Evolutionary conservation across 306 rosid species (phyloP).

Genomic region (Dryas octopetala): DNA sequence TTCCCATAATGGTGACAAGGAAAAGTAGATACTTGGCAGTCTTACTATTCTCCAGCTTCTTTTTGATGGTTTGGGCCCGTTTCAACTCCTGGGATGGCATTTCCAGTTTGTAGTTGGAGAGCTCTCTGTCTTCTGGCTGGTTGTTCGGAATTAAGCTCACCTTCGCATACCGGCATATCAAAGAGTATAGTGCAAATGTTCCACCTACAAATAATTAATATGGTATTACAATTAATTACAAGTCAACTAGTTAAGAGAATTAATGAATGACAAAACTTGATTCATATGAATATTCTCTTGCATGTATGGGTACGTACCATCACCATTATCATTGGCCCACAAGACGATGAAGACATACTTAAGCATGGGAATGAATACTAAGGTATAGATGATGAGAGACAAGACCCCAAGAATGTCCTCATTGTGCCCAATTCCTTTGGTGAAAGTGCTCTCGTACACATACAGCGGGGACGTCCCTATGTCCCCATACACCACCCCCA

Average conservation of each 20-base stretch:
- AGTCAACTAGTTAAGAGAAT: no score
- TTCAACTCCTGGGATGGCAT: conserved; percentile 38
- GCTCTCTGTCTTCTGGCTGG: conserved; percentile 68
- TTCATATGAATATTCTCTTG: no score
- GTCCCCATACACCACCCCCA: conserved; percentile 85
- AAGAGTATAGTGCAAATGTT: conserved; percentile 69
- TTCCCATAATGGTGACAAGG: conserved; percentile 54
- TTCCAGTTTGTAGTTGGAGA: conserved; percentile 54
- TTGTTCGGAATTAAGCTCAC: conserved; percentile 64
- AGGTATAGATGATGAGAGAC: conserved; percentile 73
- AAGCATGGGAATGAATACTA: conserved; percentile 55
- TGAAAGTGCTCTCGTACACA: conserved; percentile 56
- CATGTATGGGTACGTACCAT: conserved; percentile 17
- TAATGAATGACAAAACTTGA: no score
- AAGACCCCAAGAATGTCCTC: conserved; percentile 68
- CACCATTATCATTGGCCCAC: conserved; percentile 79
- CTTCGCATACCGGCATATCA: conserved; percentile 52
- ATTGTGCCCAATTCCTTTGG: conserved; percentile 1
- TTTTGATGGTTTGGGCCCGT: conserved; percentile 43
- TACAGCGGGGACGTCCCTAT: conserved; percentile 90
- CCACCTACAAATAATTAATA: conserved; percentile 45
- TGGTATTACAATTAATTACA: no score
- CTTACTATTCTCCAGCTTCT: conserved; percentile 43
- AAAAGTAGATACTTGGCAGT: conserved; percentile 39
- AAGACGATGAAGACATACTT: conserved; percentile 76